Evolutionary conservation across 768 basidiomycete species (phyloP), one percentile per base, ranked within the genome.

Genomic region (Termitomyces sp.): DNA sequence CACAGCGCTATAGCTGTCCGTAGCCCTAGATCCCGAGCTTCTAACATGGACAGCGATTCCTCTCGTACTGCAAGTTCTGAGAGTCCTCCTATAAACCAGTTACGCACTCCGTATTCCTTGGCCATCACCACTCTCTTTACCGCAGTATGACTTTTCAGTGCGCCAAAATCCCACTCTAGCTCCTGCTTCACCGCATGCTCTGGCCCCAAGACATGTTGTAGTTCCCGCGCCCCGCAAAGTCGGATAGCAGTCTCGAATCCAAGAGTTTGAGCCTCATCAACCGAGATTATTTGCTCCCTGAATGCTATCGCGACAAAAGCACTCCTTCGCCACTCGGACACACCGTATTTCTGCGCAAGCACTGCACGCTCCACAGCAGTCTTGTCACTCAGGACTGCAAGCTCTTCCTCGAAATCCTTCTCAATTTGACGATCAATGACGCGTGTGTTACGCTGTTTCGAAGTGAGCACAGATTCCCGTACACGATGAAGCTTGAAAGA

Each of bases 161-260:
- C 21, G 10, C n/a, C 28, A 11, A 53, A 31, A 41, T 54, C 55
- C 28, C 23, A 28, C 11, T 38, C 6, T 6, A 60, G 43, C 15
- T 57, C 55, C 47, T 50, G 30, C 0, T 38, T 11, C 11, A 56
- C 47, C 19, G 43, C 50, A 21, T 8, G 8, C 2, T 43, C 30
- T 6, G 42, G 28, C 7, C 44, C 54, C 19, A 47, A 19, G 6
- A 31, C 43, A 23, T 19, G 5, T 1, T 30, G 54, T 8, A 44
- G 26, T 26, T 60, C 59, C 3, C 59, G 55, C 17, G 44, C 56
- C 0, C 55, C 47, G 23, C 51, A 57, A 8, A 61, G 53, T 14
- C 53, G 30, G 30, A 61, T 54, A 41, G 60, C 44, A 17, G 50
- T 40, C 33, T 61, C 53, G 0, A 54, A 26, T 15, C 60, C 60